Conservation (phyloP, 2,329 filamentous ascomycete species). For the Trichoderma cornu-damae region DNA sequence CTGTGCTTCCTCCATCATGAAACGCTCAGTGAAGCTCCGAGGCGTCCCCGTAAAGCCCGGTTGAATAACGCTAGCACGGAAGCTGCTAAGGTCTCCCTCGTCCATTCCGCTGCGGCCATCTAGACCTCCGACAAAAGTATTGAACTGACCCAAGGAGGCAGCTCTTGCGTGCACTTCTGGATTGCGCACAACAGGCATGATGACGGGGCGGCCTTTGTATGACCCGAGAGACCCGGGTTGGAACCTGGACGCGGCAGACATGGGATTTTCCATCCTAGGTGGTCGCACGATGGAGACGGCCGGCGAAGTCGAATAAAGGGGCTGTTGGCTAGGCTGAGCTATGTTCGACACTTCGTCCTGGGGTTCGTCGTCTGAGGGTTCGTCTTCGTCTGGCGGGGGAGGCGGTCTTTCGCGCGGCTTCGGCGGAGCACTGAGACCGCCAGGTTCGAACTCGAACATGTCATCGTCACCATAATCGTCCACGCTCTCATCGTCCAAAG, state of each 20-base stretch:
- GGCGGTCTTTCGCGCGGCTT: constrained; percentile 26
- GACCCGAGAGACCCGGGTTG: constrained; percentile 45
- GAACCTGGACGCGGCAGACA: constrained; percentile 33
- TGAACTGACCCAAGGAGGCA: constrained; percentile 44
- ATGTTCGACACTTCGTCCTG: background rate
- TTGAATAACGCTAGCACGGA: constrained; percentile 38
- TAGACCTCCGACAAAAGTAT: constrained; percentile 49
- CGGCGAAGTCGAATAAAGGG: constrained; percentile 41
- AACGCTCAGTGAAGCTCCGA: constrained; percentile 44
- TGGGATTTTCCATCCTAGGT: constrained; percentile 27
- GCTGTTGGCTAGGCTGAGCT: background rate
- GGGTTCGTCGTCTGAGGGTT: constrained; percentile 28
- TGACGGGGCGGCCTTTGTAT: constrained; percentile 50
- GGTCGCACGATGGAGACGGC: constrained; percentile 38
- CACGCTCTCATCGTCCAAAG: background rate
- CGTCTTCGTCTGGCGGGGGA: constrained; percentile 35
- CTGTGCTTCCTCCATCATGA: constrained; percentile 45
- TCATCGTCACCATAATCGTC: constrained; percentile 29
- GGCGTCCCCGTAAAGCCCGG: constrained; percentile 41
- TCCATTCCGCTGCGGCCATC: constrained; percentile 48
- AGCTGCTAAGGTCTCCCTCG: constrained; percentile 41
- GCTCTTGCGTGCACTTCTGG: constrained; percentile 46
- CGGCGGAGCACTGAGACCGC: constrained; percentile 31
- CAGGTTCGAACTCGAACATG: constrained; percentile 44
- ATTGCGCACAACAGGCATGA: constrained; percentile 48